phyloP scores from a whole-genome alignment of 2,329 filamentous ascomycete genomes.

The Teratosphaeria epicoccoides region DNA sequence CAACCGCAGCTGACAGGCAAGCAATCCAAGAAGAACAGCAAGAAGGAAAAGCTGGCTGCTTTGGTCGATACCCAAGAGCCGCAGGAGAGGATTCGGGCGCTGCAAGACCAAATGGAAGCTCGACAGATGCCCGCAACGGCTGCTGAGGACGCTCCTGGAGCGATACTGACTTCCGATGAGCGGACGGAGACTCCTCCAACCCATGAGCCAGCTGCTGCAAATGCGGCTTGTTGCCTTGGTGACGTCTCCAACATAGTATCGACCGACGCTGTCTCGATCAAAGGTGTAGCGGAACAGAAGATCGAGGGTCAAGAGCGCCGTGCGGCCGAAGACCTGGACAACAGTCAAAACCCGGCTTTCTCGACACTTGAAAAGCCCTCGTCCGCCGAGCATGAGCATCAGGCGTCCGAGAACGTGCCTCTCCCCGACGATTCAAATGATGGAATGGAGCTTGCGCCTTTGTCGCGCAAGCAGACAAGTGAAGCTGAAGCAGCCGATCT shows the following conservation, averaged over 20 bases:
- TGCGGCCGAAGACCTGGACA: not conserved
- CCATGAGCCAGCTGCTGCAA: too few relatives aligned
- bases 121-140: not conserved
- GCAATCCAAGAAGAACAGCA: constrained; percentile 21
- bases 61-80: not conserved
- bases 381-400: not conserved
- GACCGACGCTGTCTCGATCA: not conserved
- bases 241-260: not conserved
- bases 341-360: not conserved
- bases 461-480: not conserved
- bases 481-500: not conserved
- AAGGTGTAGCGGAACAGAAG: constrained; percentile 13
- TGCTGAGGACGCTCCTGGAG: not conserved
- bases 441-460: not conserved
- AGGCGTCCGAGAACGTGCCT: not conserved
- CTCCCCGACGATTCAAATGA: not conserved
- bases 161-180: not conserved
- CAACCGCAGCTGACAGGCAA: constrained; percentile 11
- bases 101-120: not conserved
- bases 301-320: not conserved
- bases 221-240: not conserved
- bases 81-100: not conserved
- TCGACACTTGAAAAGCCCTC: not conserved
- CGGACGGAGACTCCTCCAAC: not conserved
- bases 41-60: constrained; percentile 10